phyloP scores from a whole-genome alignment of 2,329 filamentous ascomycete species.

The Aaosphaeria arxii region DNA sequence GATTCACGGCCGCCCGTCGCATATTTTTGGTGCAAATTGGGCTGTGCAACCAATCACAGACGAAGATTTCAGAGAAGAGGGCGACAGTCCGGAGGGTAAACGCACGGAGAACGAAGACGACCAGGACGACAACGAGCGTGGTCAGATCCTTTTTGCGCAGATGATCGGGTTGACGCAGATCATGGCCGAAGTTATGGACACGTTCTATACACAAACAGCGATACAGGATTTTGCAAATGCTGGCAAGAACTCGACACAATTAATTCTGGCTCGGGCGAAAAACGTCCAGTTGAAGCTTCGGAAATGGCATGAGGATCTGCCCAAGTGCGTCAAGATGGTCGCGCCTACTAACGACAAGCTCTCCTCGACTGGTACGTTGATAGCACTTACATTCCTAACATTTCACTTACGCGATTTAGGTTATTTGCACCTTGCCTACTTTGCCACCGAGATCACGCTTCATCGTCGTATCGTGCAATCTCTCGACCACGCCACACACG shows the following conservation, averaged over 20 bases:
- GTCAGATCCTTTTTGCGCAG: conserved; percentile 68
- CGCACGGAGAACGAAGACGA: conserved; percentile 53
- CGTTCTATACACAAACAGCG: conserved; percentile 78
- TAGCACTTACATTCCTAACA: not conserved
- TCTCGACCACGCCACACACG: conserved; percentile 55
- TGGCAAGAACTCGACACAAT: conserved; percentile 66
- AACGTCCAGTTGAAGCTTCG: conserved; percentile 80
- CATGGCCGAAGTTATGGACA: conserved; percentile 76
- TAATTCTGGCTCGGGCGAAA: conserved; percentile 73
- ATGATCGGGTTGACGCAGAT: conserved; percentile 75
- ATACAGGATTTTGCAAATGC: conserved; percentile 66
- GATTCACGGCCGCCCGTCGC: conserved; percentile 80
- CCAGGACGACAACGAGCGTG: conserved; percentile 61
- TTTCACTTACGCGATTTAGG: conserved; percentile 14
- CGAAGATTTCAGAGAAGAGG: conserved; percentile 70
- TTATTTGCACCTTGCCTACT: conserved; percentile 87
- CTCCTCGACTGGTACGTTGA: conserved; percentile 39
- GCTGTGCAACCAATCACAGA: conserved; percentile 64
- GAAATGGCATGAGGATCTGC: conserved; percentile 76
- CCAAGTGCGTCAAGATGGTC: conserved; percentile 64
- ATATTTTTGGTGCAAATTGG: conserved; percentile 70
- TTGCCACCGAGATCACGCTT: conserved; percentile 89
- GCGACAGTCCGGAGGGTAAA: conserved; percentile 51
- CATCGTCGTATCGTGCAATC: conserved; percentile 89
- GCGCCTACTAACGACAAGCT: conserved; percentile 40